phyloP scores from a whole-genome alignment of 441 rosid genomes.

The Adansonia gregorii region DNA sequence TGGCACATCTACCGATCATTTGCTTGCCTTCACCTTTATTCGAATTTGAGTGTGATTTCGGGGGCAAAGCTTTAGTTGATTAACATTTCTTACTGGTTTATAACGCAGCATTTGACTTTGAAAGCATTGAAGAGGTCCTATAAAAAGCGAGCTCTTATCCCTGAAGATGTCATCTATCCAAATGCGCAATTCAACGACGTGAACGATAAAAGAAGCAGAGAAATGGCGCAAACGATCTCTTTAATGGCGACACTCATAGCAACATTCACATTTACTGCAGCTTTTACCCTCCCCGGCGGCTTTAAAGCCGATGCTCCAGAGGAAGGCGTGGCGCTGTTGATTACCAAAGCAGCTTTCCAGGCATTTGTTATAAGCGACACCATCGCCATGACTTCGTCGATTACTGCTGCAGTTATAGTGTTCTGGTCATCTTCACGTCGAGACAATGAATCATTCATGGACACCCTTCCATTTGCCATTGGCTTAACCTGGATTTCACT shows the following conservation, averaged over 20 bases:
- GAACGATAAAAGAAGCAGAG: neutral
- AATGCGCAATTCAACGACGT: neutral
- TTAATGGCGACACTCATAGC: slow-evolving; percentile 25
- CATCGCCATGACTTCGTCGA: slow-evolving; percentile 13
- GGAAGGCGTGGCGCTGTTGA: neutral
- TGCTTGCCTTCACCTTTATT: no score
- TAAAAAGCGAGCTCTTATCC: neutral
- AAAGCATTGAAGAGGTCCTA: neutral
- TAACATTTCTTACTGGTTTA: no score
- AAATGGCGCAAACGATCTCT: slow-evolving; percentile 12
- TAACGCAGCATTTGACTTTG: slow-evolving; percentile 9
- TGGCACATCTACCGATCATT: no score
- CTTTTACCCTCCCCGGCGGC: slow-evolving; percentile 33
- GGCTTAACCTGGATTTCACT: slow-evolving; percentile 14
- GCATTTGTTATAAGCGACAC: neutral
- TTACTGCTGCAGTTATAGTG: neutral
- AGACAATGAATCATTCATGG: neutral
- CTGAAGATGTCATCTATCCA: neutral
- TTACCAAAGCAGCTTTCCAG: neutral
- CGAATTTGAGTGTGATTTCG: no score
- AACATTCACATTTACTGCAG: slow-evolving; percentile 32
- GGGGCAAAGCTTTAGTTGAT: no score
- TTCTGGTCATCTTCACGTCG: neutral
- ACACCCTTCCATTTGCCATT: neutral
- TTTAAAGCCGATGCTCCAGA: neutral